Conservation (phyloP, 139 green algal species). For the Chlamydomonas schloesseri region DNA sequence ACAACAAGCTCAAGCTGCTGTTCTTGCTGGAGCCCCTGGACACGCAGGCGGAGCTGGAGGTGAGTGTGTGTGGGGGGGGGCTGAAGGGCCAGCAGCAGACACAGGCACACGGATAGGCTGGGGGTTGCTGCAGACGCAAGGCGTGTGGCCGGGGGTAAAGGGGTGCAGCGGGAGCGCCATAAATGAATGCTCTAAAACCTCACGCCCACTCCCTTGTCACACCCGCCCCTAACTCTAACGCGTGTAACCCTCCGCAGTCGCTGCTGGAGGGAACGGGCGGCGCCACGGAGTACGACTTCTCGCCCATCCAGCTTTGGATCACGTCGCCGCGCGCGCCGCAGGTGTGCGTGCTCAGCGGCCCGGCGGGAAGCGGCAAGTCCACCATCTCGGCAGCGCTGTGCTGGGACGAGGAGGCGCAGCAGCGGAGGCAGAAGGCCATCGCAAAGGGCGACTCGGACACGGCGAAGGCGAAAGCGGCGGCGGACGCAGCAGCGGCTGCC, state of each 20-base stretch:
- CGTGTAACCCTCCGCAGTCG: background rate
- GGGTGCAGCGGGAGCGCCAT: no score
- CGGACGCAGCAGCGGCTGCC: no score
- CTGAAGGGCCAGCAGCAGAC: no score
- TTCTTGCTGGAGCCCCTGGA: conserved; percentile 41
- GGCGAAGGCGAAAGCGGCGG: no score
- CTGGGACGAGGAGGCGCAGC: conserved; percentile 34
- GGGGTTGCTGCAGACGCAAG: no score
- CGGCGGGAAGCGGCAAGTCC: conserved; percentile 29
- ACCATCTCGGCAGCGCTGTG: conserved; percentile 35
- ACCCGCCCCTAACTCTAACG: no score
- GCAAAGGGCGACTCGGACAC: background rate
- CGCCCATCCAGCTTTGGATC: conserved; percentile 43
- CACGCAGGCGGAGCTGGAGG: conserved; percentile 38
- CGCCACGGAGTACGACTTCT: conserved; percentile 42
- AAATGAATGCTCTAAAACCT: no score
- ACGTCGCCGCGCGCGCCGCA: conserved; percentile 33
- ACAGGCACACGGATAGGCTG: no score
- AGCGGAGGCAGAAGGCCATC: conserved; percentile 14
- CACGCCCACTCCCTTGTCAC: no score
- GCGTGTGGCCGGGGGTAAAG: no score
- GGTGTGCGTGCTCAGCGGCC: conserved; percentile 39
- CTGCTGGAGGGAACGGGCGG: conserved; percentile 37
- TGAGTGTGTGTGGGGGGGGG: background rate
- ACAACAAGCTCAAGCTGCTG: conserved; percentile 45